Conservation (phyloP, 2,329 filamentous ascomycete species). For the Sporothrix mexicana region DNA sequence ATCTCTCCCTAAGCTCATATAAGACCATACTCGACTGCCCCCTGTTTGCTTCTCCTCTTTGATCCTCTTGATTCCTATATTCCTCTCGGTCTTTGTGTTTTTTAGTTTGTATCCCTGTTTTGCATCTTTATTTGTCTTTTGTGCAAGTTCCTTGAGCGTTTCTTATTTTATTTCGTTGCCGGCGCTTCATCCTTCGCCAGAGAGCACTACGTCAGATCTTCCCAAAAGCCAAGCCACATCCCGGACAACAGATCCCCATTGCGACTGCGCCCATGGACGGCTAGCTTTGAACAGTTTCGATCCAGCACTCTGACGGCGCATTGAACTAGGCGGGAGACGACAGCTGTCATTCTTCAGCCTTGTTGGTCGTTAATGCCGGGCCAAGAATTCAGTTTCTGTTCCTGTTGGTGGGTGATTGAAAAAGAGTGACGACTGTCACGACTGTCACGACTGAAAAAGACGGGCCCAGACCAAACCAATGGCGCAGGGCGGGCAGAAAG, state of each 20-base stretch:
- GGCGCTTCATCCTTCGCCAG: not conserved
- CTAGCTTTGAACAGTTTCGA: not conserved
- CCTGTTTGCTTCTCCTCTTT: not conserved
- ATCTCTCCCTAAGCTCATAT: constrained; percentile 6
- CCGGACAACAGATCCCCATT: not conserved
- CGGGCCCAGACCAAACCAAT: constrained; percentile 15
- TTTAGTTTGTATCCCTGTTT: too few species aligned
- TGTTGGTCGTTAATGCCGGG: not conserved
- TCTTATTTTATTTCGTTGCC: not conserved
- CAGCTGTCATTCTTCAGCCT: constrained; percentile 10
- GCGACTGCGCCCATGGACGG: constrained; percentile 1
- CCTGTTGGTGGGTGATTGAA: not conserved
- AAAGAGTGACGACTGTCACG: too few species aligned
- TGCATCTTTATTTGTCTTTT: not conserved
- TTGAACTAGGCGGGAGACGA: not conserved
- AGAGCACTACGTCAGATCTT: not conserved
- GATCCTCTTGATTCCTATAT: not conserved
- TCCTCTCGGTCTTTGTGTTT: not conserved
- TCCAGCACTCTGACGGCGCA: not conserved
- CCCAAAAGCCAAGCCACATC: not conserved
- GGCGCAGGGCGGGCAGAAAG: constrained; percentile 20
- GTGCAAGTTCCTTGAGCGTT: not conserved
- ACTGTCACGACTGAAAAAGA: not conserved
- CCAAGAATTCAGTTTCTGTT: not conserved
- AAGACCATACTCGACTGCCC: not conserved